Conservation (phyloP, 202 grass and related monocot genomes). For the Setaria italica region DNA sequence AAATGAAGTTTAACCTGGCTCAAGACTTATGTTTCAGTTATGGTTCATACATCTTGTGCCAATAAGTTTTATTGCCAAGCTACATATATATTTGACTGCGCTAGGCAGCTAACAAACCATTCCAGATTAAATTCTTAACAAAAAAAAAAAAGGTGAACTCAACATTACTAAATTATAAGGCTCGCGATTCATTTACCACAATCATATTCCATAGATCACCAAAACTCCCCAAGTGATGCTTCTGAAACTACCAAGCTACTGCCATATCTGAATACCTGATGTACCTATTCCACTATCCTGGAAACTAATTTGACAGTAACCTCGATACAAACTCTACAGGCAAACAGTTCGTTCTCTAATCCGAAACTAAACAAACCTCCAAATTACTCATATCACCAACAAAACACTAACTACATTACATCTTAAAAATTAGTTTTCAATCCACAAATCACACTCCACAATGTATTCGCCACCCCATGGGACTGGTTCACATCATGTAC, state of each 20-base stretch:
- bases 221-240: neutral
- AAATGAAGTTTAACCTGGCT: too few species aligned
- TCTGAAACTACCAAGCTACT: neutral
- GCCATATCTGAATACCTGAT: neutral
- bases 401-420: conserved; percentile 3
- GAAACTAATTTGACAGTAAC: neutral
- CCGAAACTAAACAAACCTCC: neutral
- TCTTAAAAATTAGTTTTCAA: neutral
- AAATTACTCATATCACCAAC: conserved; percentile 2
- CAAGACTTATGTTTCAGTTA: too few species aligned
- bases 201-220: neutral
- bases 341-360: neutral
- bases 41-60: too few species aligned
- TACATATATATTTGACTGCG: too few species aligned
- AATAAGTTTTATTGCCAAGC: too few species aligned
- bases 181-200: neutral
- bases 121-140: too few species aligned
- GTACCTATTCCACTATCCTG: neutral
- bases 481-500: neutral
- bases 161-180: neutral
- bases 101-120: too few species aligned
- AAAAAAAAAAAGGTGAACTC: neutral
- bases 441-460: neutral
- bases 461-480: neutral
- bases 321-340: neutral